Percentiles rank a stretch among this genome's conserved stretches.
These are phyloP conservation scores for Dillenia suffruticosa DNA, from an alignment of 164 flowering plant species.

Conservation along the genomic window DNA sequence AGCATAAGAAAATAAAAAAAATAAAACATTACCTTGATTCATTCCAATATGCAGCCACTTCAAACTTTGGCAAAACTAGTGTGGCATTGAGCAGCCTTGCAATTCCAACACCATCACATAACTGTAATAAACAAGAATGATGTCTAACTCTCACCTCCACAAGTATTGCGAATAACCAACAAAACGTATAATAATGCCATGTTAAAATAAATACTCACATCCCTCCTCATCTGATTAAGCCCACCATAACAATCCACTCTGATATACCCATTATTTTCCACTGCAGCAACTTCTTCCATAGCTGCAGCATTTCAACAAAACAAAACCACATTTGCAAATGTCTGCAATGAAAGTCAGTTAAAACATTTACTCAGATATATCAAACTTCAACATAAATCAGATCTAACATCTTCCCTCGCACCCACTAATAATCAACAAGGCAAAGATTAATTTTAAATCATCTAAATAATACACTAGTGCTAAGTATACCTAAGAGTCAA, in stretches of 20 bases:
- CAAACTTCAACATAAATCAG: conserved; percentile 5
- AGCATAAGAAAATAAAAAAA: neutral
- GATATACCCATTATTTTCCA: conserved; percentile 73
- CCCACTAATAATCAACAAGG: neutral
- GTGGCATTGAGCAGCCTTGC: conserved; percentile 95
- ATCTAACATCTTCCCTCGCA: neutral
- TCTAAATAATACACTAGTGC: no score
- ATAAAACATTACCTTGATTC: conserved; percentile 68
- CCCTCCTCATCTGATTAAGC: conserved; percentile 98
- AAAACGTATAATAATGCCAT: neutral
- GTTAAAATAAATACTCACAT: conserved; percentile 44
- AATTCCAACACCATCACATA: conserved; percentile 98
- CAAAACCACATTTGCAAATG: conserved; percentile 53
- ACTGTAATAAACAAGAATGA: conserved; percentile 38
- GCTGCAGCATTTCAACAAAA: conserved; percentile 97
- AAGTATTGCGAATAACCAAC: neutral
- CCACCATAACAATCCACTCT: conserved; percentile 99
- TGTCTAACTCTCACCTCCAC: neutral
- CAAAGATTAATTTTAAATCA: neutral
- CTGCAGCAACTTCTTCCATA: conserved; percentile 36
- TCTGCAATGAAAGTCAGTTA: conserved; percentile 80
- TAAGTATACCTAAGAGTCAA: no score
- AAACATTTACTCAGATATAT: conserved; percentile 24
- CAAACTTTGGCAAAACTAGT: conserved; percentile 87
- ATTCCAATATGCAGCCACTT: conserved; percentile 98